Percentiles rank a stretch among this genome's conserved stretches.
Evolutionary conservation across 2,329 filamentous ascomycete genomes (phyloP).

Genomic region (Pseudocercospora fijiensis): DNA sequence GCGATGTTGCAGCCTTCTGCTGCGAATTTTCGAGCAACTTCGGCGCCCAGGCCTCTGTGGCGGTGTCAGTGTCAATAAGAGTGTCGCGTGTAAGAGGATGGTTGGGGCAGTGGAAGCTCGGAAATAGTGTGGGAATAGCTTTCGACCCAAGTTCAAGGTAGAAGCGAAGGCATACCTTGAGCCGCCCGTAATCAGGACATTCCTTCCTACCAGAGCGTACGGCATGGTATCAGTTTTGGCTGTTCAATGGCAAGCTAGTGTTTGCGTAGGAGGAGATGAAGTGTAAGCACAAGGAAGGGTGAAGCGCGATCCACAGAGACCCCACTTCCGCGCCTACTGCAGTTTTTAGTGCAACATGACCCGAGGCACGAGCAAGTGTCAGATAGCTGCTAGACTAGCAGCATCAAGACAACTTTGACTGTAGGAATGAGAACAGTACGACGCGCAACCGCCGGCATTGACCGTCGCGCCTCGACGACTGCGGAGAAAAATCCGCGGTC

Average conservation of each 20-base stretch:
- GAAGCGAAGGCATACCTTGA: conserved; percentile 52
- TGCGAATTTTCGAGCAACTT: conserved; percentile 66
- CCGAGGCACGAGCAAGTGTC: not conserved
- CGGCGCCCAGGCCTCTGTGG: conserved; percentile 58
- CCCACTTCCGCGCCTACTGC: not conserved
- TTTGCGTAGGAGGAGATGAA: not conserved
- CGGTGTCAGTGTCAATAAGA: conserved; percentile 3
- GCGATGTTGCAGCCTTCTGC: conserved; percentile 66
- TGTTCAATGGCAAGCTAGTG: not conserved
- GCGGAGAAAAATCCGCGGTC: not conserved
- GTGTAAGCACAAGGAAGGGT: not conserved
- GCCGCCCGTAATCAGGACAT: conserved; percentile 64
- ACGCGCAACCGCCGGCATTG: not conserved
- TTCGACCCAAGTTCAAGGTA: not conserved
- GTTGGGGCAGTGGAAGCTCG: not conserved
- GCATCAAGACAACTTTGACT: not conserved
- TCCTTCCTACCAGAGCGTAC: conserved; percentile 61
- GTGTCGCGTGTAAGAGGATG: conserved; percentile 6
- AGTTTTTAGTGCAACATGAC: not conserved
- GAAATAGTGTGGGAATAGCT: not conserved
- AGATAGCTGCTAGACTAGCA: not conserved
- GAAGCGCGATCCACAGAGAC: not conserved
- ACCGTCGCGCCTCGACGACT: not conserved
- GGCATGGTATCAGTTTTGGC: conserved; percentile 50
- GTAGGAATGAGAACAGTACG: not conserved